Conservation (phyloP, 345 rosid genomes). For the Reutealis trisperma region DNA sequence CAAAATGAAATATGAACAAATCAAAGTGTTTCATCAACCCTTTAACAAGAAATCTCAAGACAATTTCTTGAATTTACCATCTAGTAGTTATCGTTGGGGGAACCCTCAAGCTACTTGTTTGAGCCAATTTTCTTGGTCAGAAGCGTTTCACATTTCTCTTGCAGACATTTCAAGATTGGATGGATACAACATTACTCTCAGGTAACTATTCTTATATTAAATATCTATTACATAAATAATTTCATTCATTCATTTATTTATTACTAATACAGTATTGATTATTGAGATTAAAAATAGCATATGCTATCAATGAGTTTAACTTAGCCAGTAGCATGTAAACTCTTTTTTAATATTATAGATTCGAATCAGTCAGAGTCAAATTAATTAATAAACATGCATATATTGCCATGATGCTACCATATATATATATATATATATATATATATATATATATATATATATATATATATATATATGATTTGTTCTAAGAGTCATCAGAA, state of each 20-base stretch:
- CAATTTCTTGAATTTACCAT: conserved; percentile 37
- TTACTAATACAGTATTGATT: not conserved
- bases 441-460: no score
- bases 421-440: no score
- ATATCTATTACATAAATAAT: no score
- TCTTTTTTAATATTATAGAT: no score
- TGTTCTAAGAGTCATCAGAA: no score
- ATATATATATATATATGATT: no score
- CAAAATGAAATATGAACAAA: conserved; percentile 43
- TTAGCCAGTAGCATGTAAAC: no score
- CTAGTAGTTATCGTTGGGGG: conserved; percentile 68
- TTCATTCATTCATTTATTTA: not conserved
- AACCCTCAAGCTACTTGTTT: conserved; percentile 63
- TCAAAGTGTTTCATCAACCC: conserved; percentile 50
- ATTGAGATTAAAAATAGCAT: not conserved
- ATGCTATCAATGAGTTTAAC: no score
- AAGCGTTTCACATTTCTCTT: conserved; percentile 65
- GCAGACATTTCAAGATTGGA: conserved; percentile 36
- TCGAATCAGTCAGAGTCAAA: no score
- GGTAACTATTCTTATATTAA: not conserved
- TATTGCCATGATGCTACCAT: no score
- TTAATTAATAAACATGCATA: no score
- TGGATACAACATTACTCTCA: conserved; percentile 2
- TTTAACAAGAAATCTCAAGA: conserved; percentile 40
- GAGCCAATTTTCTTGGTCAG: conserved; percentile 63